Evolutionary conservation across 169 alveolate genomes (phyloP), one percentile per base, ranked within the genome.

Genomic region (Plasmodium malariae): DNA sequence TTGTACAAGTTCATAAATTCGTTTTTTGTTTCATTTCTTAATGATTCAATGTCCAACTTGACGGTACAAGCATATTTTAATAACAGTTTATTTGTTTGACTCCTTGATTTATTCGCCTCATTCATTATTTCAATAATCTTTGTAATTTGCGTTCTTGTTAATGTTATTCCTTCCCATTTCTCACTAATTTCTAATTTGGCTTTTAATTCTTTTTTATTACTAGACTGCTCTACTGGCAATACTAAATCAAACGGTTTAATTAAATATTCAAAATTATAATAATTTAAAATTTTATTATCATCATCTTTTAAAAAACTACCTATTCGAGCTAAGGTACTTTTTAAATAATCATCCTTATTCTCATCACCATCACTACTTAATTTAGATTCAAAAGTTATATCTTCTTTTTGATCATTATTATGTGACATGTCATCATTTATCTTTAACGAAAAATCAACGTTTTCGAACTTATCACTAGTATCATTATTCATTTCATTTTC

Each of bases 1-100:
- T 94, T 93, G 74, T 95, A 94, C 24, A 95, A 74, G 26, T 88
- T 91, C 54, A 95, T 93, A 83, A 92, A 95, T 80, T 94, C 97
- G 9, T 91, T 92, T 65, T 93, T 89, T 4, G 97, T 95, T 14
- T 74, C 78, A 49, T 92, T 94, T 68, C 94, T 89, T 24, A 95
- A 74, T 3, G 96, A 93, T 63, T 95, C 97, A 17, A 95, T 78
- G 28, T 94, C 96, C 74, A 92, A 71, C 57, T 87, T 86, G 1
- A 95, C 97, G 19, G 95, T 92, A 68, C 73, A 74, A 1, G 96
- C 96, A 89, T 93, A 70, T 45, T 92, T 92, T 86, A 95, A 88
- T 21, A 94, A 74, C 49, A 95, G 69, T 48, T 93, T 88, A 60
- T 93, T 93, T 24, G 95, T 89, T 32, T 95, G 87, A 55, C 92